These are phyloP conservation scores for Tuber aestivum DNA, from an alignment of 495 filamentous ascomycete species.

Conservation along the genomic window DNA sequence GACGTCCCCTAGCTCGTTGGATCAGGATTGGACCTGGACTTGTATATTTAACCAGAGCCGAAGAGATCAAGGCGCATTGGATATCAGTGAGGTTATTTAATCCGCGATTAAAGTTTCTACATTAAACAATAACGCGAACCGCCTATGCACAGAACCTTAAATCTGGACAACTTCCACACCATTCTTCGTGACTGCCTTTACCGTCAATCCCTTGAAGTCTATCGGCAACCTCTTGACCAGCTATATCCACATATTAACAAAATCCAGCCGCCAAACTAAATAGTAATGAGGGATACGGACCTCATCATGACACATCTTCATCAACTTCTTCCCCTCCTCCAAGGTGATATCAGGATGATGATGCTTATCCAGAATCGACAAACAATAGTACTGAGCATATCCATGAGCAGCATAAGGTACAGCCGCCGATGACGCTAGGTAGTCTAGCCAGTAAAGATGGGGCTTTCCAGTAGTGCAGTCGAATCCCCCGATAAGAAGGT, in stretches of 20 bases:
- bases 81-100: not conserved
- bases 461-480: conserved; percentile 83
- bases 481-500: conserved; percentile 85
- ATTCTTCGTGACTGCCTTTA: conserved; percentile 91
- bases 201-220: conserved; percentile 92
- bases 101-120: not conserved
- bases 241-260: conserved; percentile 21
- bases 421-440: conserved; percentile 78
- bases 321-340: conserved; percentile 73
- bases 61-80: not conserved
- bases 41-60: not conserved
- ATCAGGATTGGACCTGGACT: not conserved
- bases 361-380: conserved; percentile 95
- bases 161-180: conserved; percentile 69
- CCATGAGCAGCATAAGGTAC: conserved; percentile 95
- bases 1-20: not conserved
- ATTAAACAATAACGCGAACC: not conserved
- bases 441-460: conserved; percentile 93
- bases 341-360: conserved; percentile 88
- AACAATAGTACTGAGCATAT: conserved; percentile 80
- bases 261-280: not conserved
- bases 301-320: conserved; percentile 92
- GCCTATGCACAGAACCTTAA: conserved; percentile 15
- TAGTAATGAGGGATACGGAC: conserved; percentile 25
- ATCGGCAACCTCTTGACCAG: conserved; percentile 83